Conservation (phyloP, 805 yeast species). For the Ogataea pignaliae region DNA sequence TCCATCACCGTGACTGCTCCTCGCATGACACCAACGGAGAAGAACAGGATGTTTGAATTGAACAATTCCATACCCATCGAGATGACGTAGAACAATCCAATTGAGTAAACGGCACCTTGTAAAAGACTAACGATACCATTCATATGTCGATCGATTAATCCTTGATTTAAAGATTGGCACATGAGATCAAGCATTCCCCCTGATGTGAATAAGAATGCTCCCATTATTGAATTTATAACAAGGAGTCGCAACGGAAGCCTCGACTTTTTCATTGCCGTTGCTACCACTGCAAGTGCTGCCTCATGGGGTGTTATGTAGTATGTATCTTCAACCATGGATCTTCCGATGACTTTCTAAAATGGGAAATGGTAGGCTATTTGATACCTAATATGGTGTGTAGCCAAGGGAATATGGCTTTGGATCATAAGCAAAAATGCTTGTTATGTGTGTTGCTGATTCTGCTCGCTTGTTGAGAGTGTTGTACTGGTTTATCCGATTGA, state of each 20-base stretch:
- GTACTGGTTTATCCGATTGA: too few relatives aligned
- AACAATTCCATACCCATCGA: slow-evolving; percentile 71
- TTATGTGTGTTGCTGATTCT: too few relatives aligned
- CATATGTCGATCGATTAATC: slow-evolving; percentile 32
- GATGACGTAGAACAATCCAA: slow-evolving; percentile 73
- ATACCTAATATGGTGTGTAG: too few relatives aligned
- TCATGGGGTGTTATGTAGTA: slow-evolving; percentile 72
- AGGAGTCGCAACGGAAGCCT: slow-evolving; percentile 58
- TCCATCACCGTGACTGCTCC: slow-evolving; percentile 68
- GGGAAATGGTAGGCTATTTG: background rate
- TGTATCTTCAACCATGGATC: slow-evolving; percentile 36
- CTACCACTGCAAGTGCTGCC: slow-evolving; percentile 79
- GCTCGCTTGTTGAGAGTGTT: too few relatives aligned
- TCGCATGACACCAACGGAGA: slow-evolving; percentile 62
- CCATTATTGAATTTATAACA: slow-evolving; percentile 60
- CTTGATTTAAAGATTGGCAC: slow-evolving; percentile 49
- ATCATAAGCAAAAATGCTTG: too few relatives aligned
- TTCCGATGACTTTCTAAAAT: background rate
- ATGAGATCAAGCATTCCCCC: slow-evolving; percentile 70
- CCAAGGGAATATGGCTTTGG: too few relatives aligned
- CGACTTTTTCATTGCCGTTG: slow-evolving; percentile 80
- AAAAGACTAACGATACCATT: slow-evolving; percentile 51
- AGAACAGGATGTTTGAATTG: slow-evolving; percentile 70
- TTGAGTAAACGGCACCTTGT: slow-evolving; percentile 62
- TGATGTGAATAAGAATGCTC: slow-evolving; percentile 62